A percentile compares a stretch with the other conserved stretches of the same genome.
phyloP scores from a whole-genome alignment of 2,329 filamentous ascomycete genomes.

The Pyrenophora graminea region DNA sequence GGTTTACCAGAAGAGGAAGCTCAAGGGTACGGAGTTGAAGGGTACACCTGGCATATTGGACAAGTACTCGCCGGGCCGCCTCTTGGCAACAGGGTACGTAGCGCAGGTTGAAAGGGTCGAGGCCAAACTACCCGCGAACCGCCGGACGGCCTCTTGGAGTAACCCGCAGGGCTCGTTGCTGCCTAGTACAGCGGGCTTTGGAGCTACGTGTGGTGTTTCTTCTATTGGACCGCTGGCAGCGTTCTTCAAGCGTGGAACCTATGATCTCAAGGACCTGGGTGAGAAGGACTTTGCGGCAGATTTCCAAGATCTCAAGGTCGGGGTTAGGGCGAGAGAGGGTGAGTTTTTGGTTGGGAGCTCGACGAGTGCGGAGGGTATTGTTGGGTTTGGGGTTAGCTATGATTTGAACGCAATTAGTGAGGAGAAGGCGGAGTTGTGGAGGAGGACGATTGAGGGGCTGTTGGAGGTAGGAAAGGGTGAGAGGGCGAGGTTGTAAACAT shows the following conservation, averaged over 20 bases:
- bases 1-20: constrained; percentile 51
- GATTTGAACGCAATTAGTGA: constrained; percentile 47
- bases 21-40: constrained; percentile 21
- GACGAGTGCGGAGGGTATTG: constrained; percentile 41
- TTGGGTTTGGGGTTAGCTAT: constrained; percentile 49
- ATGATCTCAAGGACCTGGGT: constrained; percentile 31
- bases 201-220: constrained; percentile 53
- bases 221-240: constrained; percentile 47
- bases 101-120: constrained; percentile 46
- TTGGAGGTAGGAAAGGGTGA: constrained; percentile 28
- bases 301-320: constrained; percentile 43
- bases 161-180: constrained; percentile 48
- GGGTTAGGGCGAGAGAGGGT: constrained; percentile 51
- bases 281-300: constrained; percentile 47
- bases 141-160: constrained; percentile 19
- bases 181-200: constrained; percentile 33
- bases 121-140: constrained; percentile 38
- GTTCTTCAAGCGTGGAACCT: constrained; percentile 37
- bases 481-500: constrained; percentile 21
- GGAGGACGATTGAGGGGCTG: constrained; percentile 35
- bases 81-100: constrained; percentile 53
- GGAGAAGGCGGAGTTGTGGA: constrained; percentile 38
- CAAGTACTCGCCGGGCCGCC: constrained; percentile 43
- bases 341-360: constrained; percentile 53
- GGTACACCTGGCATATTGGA: constrained; percentile 33